These are phyloP conservation scores for Odonthalia washingtoniensis DNA, from an alignment of 31 red algal species.

Conservation along the genomic window DNA sequence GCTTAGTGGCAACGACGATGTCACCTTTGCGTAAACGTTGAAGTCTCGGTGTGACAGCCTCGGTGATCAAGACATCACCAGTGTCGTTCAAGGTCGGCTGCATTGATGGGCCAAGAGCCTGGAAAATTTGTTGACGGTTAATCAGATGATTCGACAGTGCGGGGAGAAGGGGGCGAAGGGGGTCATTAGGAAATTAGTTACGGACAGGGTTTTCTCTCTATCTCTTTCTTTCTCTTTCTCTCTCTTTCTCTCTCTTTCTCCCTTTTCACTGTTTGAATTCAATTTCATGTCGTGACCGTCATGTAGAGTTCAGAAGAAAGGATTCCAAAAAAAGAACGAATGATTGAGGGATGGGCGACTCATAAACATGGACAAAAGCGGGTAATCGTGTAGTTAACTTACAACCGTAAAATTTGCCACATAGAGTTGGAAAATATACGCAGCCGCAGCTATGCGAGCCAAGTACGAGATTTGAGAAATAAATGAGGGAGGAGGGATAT, in stretches of 20 bases:
- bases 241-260: too few relatives aligned
- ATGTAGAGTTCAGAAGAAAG: too few relatives aligned
- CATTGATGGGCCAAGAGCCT: conserved; percentile 85
- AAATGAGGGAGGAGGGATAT: neutral
- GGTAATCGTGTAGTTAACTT: neutral
- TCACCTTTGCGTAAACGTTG: conserved; percentile 39
- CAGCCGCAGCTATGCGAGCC: conserved; percentile 48
- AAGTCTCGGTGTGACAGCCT: conserved; percentile 57
- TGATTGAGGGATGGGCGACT: too few relatives aligned
- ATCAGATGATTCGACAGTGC: too few relatives aligned
- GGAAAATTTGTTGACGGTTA: too few relatives aligned
- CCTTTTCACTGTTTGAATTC: too few relatives aligned
- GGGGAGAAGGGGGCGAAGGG: too few relatives aligned
- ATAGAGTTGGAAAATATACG: conserved; percentile 78
- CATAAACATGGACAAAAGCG: neutral
- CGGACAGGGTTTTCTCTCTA: too few relatives aligned
- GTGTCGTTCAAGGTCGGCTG: conserved; percentile 74
- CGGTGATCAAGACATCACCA: conserved; percentile 82
- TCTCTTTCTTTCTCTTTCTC: too few relatives aligned
- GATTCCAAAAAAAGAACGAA: too few relatives aligned
- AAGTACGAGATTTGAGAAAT: neutral
- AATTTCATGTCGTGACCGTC: too few relatives aligned
- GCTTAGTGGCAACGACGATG: conserved; percentile 80
- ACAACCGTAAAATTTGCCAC: conserved; percentile 71
- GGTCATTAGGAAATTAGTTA: too few relatives aligned